phyloP scores from a whole-genome alignment of 305 asterid genomes.

The Withania somnifera region DNA sequence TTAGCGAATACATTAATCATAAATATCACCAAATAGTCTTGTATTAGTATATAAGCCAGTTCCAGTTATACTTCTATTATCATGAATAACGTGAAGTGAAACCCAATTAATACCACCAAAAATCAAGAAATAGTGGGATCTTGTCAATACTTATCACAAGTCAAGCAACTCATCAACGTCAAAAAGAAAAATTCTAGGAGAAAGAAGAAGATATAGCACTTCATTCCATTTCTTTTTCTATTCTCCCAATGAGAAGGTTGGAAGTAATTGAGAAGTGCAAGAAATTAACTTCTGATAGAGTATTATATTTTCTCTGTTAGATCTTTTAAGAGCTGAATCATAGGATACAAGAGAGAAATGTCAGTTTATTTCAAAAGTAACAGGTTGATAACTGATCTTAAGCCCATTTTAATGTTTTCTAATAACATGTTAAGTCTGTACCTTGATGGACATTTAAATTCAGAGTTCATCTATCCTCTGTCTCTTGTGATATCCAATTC shows the following conservation, averaged over 20 bases:
- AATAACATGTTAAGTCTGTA: background rate
- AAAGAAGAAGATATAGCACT: background rate
- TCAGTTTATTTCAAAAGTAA: background rate
- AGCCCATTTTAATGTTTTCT: background rate
- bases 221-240: background rate
- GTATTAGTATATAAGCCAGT: background rate
- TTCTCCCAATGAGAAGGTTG: background rate
- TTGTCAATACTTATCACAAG: background rate
- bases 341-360: background rate
- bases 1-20: background rate
- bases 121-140: background rate
- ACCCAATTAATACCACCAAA: background rate
- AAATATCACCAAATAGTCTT: background rate
- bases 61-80: background rate
- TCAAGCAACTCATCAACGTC: background rate
- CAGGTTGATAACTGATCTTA: background rate
- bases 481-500: background rate
- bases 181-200: background rate
- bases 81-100: background rate
- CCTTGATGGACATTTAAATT: background rate
- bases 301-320: background rate
- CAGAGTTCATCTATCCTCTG: background rate
- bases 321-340: background rate
- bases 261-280: background rate
- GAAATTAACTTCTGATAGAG: background rate